A percentile compares a stretch with the other conserved stretches of the same genome.
Conservation (phyloP, 2,329 filamentous ascomycete genomes). For the Thyridium curvatum region DNA sequence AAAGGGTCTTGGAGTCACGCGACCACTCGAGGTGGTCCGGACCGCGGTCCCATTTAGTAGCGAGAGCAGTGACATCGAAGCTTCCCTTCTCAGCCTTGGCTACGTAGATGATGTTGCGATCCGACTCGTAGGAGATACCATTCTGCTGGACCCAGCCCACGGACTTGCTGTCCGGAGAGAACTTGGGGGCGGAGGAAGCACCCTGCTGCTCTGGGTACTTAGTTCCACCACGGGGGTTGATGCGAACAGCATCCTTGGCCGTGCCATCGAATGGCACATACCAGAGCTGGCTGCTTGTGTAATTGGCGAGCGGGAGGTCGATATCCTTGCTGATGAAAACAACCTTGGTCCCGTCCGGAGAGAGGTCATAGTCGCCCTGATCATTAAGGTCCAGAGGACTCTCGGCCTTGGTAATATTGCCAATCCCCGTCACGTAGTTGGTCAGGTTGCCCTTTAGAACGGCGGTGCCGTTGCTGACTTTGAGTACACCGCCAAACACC, state of each 20-base stretch:
- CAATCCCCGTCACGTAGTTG: conserved; percentile 26
- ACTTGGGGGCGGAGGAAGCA: conserved; percentile 29
- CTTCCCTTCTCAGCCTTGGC: conserved; percentile 40
- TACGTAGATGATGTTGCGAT: conserved; percentile 25
- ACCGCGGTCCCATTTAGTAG: conserved; percentile 22
- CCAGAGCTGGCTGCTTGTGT: conserved; percentile 30
- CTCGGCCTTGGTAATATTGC: conserved; percentile 22
- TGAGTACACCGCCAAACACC: conserved; percentile 53
- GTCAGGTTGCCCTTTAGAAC: conserved; percentile 20
- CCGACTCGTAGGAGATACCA: conserved; percentile 49
- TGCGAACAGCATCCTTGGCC: conserved; percentile 20
- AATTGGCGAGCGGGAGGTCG: conserved; percentile 47
- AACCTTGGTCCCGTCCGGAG: conserved; percentile 34
- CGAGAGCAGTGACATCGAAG: conserved; percentile 27
- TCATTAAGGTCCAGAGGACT: conserved; percentile 48
- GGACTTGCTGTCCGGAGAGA: conserved; percentile 51
- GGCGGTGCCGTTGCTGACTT: conserved; percentile 16
- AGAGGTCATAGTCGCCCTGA: conserved; percentile 53
- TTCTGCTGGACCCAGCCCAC: conserved; percentile 58
- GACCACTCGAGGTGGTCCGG: conserved; percentile 17
- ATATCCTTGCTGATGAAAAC: conserved; percentile 52
- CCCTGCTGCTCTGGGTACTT: conserved; percentile 23
- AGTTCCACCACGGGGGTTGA: conserved; percentile 23
- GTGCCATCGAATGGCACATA: conserved; percentile 21
- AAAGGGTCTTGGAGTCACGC: conserved; percentile 15